Evolutionary conservation across 2,329 filamentous ascomycete species (phyloP).

Genomic region (Alternaria ventricosa): DNA sequence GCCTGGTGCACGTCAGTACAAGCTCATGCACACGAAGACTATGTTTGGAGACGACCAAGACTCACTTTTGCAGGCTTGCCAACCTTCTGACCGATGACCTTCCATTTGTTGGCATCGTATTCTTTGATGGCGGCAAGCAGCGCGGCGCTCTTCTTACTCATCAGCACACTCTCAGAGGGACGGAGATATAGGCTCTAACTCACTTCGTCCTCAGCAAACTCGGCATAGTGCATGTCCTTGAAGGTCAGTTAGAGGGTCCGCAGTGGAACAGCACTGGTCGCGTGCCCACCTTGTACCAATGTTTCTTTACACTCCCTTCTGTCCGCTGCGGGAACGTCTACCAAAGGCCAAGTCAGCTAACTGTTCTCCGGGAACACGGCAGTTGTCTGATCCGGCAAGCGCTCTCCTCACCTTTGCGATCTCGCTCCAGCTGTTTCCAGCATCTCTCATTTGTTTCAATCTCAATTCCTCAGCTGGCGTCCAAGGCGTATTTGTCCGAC

Average conservation of each 20-base stretch:
- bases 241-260: constrained; percentile 28
- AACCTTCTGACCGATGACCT: constrained; percentile 93
- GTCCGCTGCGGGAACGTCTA: constrained; percentile 91
- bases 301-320: constrained; percentile 98
- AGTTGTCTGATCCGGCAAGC: neutral
- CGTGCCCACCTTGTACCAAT: constrained; percentile 89
- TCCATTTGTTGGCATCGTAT: constrained; percentile 99
- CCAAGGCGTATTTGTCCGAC: constrained; percentile 98
- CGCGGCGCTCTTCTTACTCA: constrained; percentile 68
- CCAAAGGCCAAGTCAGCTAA: constrained; percentile 25
- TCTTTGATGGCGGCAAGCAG: constrained; percentile 95
- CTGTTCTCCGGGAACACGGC: neutral
- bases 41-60: constrained; percentile 10
- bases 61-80: constrained; percentile 94
- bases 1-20: constrained; percentile 59
- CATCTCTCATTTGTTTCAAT: constrained; percentile 92
- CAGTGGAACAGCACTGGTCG: constrained; percentile 16
- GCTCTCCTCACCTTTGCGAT: constrained; percentile 80
- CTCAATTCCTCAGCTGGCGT: constrained; percentile 91
- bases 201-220: constrained; percentile 97
- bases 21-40: constrained; percentile 2
- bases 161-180: constrained; percentile 31
- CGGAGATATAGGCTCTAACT: constrained; percentile 19
- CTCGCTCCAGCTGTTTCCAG: constrained; percentile 93
- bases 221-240: constrained; percentile 98